Conservation (phyloP, 1,139 yeast genomes). For the Protomyces inouyei region DNA sequence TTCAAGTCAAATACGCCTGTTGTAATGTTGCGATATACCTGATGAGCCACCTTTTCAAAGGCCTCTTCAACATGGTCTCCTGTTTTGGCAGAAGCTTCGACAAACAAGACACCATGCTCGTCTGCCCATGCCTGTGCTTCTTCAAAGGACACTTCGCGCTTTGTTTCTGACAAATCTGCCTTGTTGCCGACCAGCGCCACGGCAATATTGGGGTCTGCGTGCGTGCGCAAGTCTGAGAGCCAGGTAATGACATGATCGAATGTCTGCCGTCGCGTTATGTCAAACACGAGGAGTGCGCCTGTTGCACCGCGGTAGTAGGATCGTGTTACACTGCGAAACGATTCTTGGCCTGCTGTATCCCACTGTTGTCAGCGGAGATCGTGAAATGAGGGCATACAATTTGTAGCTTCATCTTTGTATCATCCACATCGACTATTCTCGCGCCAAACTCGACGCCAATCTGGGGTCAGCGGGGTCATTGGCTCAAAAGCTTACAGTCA, state of each 20-base stretch:
- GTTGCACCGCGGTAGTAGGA: slow-evolving; percentile 77
- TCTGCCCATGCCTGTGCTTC: slow-evolving; percentile 40
- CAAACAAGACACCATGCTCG: slow-evolving; percentile 44
- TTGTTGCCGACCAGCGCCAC: slow-evolving; percentile 51
- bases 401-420: slow-evolving; percentile 42
- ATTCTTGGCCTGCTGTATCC: slow-evolving; percentile 83
- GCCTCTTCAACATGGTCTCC: slow-evolving; percentile 87
- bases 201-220: slow-evolving; percentile 43
- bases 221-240: slow-evolving; percentile 48
- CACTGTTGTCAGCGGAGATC: slow-evolving; percentile 40
- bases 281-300: slow-evolving; percentile 73
- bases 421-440: slow-evolving; percentile 43
- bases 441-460: slow-evolving; percentile 52
- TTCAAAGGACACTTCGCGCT: slow-evolving; percentile 51
- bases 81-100: slow-evolving; percentile 87
- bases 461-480: slow-evolving; percentile 35
- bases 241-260: slow-evolving; percentile 48
- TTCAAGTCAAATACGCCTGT: slow-evolving; percentile 38
- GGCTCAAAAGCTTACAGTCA: not conserved
- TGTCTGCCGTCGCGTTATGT: slow-evolving; percentile 52
- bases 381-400: slow-evolving; percentile 26
- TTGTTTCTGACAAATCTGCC: slow-evolving; percentile 48
- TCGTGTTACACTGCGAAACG: slow-evolving; percentile 68
- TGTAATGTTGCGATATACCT: slow-evolving; percentile 42
- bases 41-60: slow-evolving; percentile 78